Base-by-base conservation (phyloP, 1,139 yeast genomes). In the Magnusiomyces fungicola region DNA sequence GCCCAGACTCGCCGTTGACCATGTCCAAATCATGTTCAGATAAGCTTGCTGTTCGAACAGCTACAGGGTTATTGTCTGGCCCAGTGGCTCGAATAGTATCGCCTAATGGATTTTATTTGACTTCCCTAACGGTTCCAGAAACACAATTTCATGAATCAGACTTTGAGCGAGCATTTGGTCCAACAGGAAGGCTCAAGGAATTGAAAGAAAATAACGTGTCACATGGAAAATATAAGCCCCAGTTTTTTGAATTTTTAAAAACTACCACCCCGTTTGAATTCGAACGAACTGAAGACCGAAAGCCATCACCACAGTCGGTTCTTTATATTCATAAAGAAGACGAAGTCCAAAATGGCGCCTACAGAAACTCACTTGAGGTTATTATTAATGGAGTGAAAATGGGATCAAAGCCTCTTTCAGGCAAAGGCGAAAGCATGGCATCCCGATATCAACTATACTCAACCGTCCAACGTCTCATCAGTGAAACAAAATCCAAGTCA, bases 11-110 rank as follows among this genome's bases (percentile, higher is more conserved):
- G 2, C 72, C 76, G 1, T 55, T 80, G 2, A 78, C 95, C 0
- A 65, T 75, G 40, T 84, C 95, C 40, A 90, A 89, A 61, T 86
- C 96, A 0, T 90, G 97, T 63, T 80, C 95, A 0, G 97, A 90
- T 63, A 90, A 90, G 60, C 62, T 90, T 27, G 75, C 87, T 39
- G 53, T 81, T 46, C 74, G 75, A 50, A 96, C 87, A 61, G 68
- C 71, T 36, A 70, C 75, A 0, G 89, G 96, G 0, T 52, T 87
- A 2, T 65, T 81, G 37, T 78, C 75, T 55, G 66, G 80, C 2
- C 61, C 81, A 3, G 73, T 78, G 1, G 68, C 76, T 5, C 51
- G 49, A 43, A 57, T 58, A 1, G 54, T 80, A 30, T 63, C 61
- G 43, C 66, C 72, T 18, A 61, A 67, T 5, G 62, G 71, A 19